Evolutionary conservation across 1,284 basidiomycete genomes (phyloP).

Genomic region (Pseudozyma sp.): DNA sequence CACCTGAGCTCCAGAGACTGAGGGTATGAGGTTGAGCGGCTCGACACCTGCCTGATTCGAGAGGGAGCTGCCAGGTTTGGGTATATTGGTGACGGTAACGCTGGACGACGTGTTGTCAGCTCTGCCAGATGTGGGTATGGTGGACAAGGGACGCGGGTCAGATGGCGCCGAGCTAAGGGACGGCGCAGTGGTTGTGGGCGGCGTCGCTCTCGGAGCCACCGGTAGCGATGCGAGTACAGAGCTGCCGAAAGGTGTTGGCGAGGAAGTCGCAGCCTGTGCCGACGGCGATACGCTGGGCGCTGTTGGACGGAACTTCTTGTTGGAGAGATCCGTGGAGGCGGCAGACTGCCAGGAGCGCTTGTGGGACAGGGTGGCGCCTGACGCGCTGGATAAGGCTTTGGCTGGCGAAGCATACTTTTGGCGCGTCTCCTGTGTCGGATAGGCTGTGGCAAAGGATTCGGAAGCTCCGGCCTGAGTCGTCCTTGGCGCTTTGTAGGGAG

Average conservation of each 20-base stretch:
- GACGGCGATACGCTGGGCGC: conserved; percentile 4
- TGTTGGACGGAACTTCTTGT: conserved; percentile 30
- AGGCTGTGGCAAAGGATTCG: conserved; percentile 49
- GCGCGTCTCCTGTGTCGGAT: conserved; percentile 51
- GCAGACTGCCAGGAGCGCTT: conserved; percentile 43
- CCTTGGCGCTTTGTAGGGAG: conserved; percentile 43
- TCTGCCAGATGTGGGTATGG: conserved; percentile 9
- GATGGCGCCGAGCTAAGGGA: conserved; percentile 1
- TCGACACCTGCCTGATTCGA: conserved; percentile 38
- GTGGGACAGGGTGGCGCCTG: conserved; percentile 15
- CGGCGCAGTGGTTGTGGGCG: background rate
- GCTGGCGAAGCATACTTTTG: conserved; percentile 53
- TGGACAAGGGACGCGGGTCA: conserved; percentile 4
- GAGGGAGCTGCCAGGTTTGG: conserved; percentile 39
- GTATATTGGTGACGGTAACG: conserved; percentile 49
- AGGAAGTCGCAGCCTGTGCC: conserved; percentile 1
- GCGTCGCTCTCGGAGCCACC: background rate
- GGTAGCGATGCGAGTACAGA: conserved; percentile 7
- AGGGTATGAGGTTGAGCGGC: conserved; percentile 36
- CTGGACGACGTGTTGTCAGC: conserved; percentile 18
- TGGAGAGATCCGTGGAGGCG: conserved; percentile 26
- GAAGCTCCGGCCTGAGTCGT: conserved; percentile 28
- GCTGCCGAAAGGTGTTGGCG: conserved; percentile 10
- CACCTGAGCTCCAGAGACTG: conserved; percentile 32
- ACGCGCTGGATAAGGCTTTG: conserved; percentile 25